Base-by-base conservation (phyloP, 306 rosid species). In the Castanea mollissima region DNA sequence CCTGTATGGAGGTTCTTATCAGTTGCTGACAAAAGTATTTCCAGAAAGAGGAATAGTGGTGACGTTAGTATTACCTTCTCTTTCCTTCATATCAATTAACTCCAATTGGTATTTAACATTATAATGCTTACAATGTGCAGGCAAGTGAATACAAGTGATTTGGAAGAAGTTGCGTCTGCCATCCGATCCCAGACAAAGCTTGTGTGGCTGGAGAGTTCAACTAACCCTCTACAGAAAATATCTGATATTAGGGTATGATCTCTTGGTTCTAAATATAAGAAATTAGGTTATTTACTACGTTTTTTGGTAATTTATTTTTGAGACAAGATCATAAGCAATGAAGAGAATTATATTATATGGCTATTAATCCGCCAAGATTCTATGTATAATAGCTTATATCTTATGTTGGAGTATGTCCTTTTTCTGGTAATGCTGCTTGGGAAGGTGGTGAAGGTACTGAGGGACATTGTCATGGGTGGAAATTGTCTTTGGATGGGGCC, bases 161-260 rank as follows among this genome's bases (percentile, higher is more conserved):
- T 95, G 79, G 87, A 90, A 83, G 99, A 90, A 84, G 92, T 91
- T 74, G 92, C 95, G 79, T 87, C 91, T 76, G 91, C 96, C 35
- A 86, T 95, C 85, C 91, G 97, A 68, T 89, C 92, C 62, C 34
- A 14, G 83, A 91, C 97, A 11, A 95, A 92, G 92, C 97, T 91
- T 82, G 94, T 95, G 86, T 91, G 99, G 99, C 83, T 90, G 79
- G 99, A 95, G 92, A 92, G 95, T 84, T 97, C 98, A 57, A 91
- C 99, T 77, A 92, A 95, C 82, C 97, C 99, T 70, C 94, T 92
- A 34, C 75, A 76, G 81, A 92, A 82, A 74, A 84, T 95, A 78
- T 89, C 88, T 71, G 92, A 95, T 92, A 92, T 95, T 85, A 90
- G 86, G 60, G 99, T 95, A 89, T 83, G 95, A 35, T 84, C 72